Percentiles rank a stretch among this genome's conserved stretches.
Evolutionary conservation across 371 early-diverging fungal genomes (phyloP).

Genomic region (Mycotypha africana): DNA sequence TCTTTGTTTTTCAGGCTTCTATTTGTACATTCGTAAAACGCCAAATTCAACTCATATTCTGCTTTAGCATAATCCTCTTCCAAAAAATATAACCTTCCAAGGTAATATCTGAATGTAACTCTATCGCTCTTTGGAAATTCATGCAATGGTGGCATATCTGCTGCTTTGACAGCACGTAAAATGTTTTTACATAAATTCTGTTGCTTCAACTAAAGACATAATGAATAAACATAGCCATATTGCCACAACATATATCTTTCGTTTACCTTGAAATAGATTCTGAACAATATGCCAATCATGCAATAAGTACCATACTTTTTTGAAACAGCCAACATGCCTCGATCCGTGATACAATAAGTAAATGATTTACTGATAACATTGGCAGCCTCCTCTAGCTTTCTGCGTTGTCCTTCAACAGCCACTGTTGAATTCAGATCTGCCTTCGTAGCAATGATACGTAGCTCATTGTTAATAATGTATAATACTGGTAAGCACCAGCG

Average conservation of each 20-base stretch:
- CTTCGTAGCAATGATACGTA: constrained; percentile 38
- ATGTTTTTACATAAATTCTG: constrained; percentile 82
- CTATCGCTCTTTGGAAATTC: constrained; percentile 80
- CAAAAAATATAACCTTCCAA: constrained; percentile 78
- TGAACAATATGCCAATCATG: constrained; percentile 77
- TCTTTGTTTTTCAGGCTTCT: constrained; percentile 49
- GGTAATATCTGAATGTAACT: constrained; percentile 79
- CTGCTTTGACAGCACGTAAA: constrained; percentile 65
- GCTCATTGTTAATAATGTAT: constrained; percentile 53
- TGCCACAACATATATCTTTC: background rate
- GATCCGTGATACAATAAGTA: constrained; percentile 78
- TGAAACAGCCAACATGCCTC: constrained; percentile 48
- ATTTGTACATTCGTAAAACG: constrained; percentile 60
- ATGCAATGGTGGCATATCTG: constrained; percentile 70
- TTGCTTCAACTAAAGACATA: constrained; percentile 47
- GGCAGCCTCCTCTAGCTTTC: constrained; percentile 79
- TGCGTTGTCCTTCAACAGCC: constrained; percentile 28
- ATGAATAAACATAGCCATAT: background rate
- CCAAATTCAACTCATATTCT: constrained; percentile 62
- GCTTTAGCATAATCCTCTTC: constrained; percentile 78
- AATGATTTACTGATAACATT: constrained; percentile 85
- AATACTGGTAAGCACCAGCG: constrained; percentile 52
- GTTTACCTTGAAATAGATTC: constrained; percentile 78
- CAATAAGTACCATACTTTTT: constrained; percentile 89
- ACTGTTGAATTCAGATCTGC: constrained; percentile 50